phyloP scores from a whole-genome alignment of 2,329 filamentous ascomycete genomes.

The Biscogniauxia marginata region DNA sequence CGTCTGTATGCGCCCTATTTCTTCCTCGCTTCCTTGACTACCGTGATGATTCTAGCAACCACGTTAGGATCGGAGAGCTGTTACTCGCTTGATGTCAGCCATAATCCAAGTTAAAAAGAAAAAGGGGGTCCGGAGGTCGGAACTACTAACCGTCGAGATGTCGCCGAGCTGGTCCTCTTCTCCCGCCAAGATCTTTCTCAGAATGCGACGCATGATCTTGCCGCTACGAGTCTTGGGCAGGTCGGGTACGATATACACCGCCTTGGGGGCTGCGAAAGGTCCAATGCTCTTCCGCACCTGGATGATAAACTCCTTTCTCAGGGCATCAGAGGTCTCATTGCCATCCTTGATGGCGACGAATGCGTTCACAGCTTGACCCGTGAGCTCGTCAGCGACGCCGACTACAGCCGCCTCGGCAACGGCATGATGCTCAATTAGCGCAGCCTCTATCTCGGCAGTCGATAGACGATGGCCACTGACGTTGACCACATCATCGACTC shows the following conservation, averaged over 20 bases:
- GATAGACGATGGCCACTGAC: slow-evolving; percentile 95
- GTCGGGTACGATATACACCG: slow-evolving; percentile 85
- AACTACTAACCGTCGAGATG: slow-evolving; percentile 73
- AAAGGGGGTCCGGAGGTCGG: not conserved
- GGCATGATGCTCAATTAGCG: slow-evolving; percentile 84
- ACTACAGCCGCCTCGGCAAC: slow-evolving; percentile 96
- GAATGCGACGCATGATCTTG: slow-evolving; percentile 97
- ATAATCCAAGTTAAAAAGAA: not conserved
- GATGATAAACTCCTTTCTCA: slow-evolving; percentile 89
- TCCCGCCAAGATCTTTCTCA: slow-evolving; percentile 94
- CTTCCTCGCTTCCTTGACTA: slow-evolving; percentile 65
- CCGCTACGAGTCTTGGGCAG: slow-evolving; percentile 95
- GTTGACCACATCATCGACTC: slow-evolving; percentile 98
- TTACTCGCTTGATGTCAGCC: slow-evolving; percentile 6
- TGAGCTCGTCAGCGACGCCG: slow-evolving; percentile 88
- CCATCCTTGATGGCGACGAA: slow-evolving; percentile 92
- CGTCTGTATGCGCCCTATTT: slow-evolving; percentile 40
- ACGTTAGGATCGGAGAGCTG: slow-evolving; percentile 87
- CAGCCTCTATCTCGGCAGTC: slow-evolving; percentile 96
- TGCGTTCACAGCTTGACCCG: slow-evolving; percentile 94
- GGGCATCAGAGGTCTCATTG: slow-evolving; percentile 70
- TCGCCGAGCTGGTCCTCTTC: slow-evolving; percentile 98
- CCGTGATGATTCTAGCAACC: slow-evolving; percentile 84
- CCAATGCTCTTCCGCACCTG: slow-evolving; percentile 98
- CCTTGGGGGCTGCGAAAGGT: slow-evolving; percentile 94